A percentile compares a stretch with the other conserved stretches of the same genome.
Evolutionary conservation across 164 flowering plant genomes (phyloP).

Genomic region (Annona squamosa): DNA sequence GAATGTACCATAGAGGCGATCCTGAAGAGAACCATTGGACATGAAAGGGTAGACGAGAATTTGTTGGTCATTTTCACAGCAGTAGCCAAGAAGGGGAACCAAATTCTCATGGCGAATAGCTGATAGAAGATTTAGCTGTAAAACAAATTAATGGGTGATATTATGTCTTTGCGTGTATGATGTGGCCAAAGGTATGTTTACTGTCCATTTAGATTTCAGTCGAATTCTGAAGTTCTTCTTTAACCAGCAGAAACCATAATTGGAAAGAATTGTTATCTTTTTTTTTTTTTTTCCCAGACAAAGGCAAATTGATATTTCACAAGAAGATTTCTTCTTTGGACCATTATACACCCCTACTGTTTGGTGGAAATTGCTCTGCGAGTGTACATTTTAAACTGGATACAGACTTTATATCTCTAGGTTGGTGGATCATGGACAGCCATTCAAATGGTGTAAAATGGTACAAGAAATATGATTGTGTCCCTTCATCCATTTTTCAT

Average conservation of each 20-base stretch:
- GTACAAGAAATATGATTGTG: too few species aligned
- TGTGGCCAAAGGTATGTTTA: neutral
- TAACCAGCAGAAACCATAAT: too few species aligned
- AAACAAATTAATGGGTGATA: conserved; percentile 4
- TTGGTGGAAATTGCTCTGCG: too few species aligned
- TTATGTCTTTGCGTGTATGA: neutral
- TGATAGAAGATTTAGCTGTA: conserved; percentile 69
- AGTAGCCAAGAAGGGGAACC: conserved; percentile 77
- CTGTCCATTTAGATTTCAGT: neutral
- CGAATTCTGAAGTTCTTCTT: neutral
- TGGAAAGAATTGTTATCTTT: too few species aligned
- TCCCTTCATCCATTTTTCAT: neutral
- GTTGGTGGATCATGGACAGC: neutral
- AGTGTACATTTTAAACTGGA: neutral
- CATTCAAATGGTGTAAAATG: neutral
- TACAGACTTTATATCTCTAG: neutral
- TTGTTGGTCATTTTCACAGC: conserved; percentile 70
- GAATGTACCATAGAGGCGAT: conserved; percentile 66
- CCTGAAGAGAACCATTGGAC: conserved; percentile 91
- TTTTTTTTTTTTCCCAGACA: too few species aligned
- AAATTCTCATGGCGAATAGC: conserved; percentile 62
- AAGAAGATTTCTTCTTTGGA: too few species aligned
- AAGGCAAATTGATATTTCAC: too few species aligned
- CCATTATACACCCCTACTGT: too few species aligned
- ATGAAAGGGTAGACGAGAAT: conserved; percentile 77